Conservation (phyloP, 768 basidiomycete species). For the Vishniacozyma victoriae region DNA sequence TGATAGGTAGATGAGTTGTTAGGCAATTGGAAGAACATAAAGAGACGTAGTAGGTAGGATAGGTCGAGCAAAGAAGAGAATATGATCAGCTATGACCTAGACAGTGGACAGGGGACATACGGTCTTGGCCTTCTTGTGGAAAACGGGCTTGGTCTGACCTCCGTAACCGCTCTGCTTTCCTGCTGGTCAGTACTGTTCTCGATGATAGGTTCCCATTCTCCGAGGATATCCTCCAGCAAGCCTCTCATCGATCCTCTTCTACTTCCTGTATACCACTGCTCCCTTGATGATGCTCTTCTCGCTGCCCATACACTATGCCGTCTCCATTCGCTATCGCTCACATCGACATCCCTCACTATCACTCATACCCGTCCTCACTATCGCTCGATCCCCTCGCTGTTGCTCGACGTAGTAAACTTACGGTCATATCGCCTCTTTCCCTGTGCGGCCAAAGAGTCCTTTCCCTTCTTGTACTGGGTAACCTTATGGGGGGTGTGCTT, state of each 20-base stretch:
- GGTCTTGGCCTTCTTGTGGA: slow-evolving; percentile 91
- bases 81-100: not conserved
- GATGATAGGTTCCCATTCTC: not conserved
- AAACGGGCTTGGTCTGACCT: slow-evolving; percentile 99
- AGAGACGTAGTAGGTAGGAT: not conserved
- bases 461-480: slow-evolving; percentile 99
- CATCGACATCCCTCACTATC: not conserved
- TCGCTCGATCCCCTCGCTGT: not conserved
- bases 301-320: no score
- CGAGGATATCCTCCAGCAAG: no score
- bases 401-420: slow-evolving; percentile 53
- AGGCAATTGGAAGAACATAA: not conserved
- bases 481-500: slow-evolving; percentile 86
- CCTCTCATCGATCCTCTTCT: not conserved
- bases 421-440: slow-evolving; percentile 99
- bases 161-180: slow-evolving; percentile 65
- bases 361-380: not conserved
- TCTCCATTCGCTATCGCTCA: no score
- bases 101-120: slow-evolving; percentile 20
- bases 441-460: slow-evolving; percentile 94
- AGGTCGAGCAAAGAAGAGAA: not conserved
- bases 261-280: not conserved
- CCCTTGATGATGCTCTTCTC: not conserved
- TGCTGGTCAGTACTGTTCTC: slow-evolving; percentile 3
- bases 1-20: no score